Percentiles rank a stretch among this genome's conserved stretches.
Evolutionary conservation across 257 asterid species (phyloP).

Genomic region (Solanum chmielewskii): DNA sequence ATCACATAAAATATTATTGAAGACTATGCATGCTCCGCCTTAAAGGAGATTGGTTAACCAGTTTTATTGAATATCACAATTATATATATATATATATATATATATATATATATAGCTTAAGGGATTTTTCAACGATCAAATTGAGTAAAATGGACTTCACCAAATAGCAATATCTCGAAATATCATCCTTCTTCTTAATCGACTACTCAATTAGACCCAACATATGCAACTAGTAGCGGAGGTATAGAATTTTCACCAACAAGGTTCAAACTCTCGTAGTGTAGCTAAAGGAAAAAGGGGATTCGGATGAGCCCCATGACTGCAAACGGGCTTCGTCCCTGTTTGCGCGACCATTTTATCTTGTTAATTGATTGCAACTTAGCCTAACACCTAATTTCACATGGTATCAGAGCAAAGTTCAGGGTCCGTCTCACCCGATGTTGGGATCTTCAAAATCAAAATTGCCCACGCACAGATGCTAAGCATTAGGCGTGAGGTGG

Average conservation of each 20-base stretch:
- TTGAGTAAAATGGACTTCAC: not conserved
- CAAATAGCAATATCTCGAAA: not conserved
- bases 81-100: too few relatives aligned
- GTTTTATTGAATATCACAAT: not conserved
- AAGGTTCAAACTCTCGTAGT: too few relatives aligned
- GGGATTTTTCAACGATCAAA: not conserved
- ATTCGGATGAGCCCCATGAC: too few relatives aligned
- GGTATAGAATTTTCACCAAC: too few relatives aligned
- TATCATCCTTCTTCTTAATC: not conserved
- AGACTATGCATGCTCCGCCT: not conserved
- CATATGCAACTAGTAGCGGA: not conserved
- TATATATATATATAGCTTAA: not conserved
- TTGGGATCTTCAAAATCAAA: not conserved
- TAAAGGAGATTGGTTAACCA: not conserved
- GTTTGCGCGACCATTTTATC: not conserved
- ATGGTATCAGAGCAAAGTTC: too few relatives aligned
- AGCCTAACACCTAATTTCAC: too few relatives aligned
- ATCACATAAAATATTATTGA: not conserved
- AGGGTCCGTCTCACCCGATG: too few relatives aligned
- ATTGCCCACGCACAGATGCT: too few relatives aligned
- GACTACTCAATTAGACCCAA: not conserved
- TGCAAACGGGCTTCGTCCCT: too few relatives aligned
- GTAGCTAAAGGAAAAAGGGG: too few relatives aligned
- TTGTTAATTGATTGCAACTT: not conserved
- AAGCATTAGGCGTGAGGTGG: too few relatives aligned